Evolutionary conservation across 371 early-diverging fungal genomes (phyloP).

Genomic region (Fennellomyces sp.): DNA sequence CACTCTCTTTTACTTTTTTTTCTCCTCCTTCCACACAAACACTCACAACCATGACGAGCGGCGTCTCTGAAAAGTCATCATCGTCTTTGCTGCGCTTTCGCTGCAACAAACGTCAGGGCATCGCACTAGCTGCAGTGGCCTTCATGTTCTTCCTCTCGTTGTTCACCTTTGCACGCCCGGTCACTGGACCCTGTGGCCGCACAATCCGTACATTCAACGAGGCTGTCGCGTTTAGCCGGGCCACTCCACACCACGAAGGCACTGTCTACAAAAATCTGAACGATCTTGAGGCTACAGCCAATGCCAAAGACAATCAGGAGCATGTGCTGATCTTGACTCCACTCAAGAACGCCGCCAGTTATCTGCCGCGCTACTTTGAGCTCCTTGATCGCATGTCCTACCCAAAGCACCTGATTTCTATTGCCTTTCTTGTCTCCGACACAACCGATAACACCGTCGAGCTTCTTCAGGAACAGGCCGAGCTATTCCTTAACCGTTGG

Average conservation of each 20-base stretch:
- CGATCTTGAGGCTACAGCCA: slow-evolving; percentile 19
- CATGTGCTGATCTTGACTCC: slow-evolving; percentile 60
- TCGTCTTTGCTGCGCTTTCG: slow-evolving; percentile 13
- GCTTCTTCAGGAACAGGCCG: slow-evolving; percentile 38
- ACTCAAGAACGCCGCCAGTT: slow-evolving; percentile 56
- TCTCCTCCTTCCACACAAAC: neutral
- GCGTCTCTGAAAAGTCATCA: slow-evolving; percentile 2
- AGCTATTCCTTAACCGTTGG: slow-evolving; percentile 20
- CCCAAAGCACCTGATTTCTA: slow-evolving; percentile 55
- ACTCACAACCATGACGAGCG: neutral
- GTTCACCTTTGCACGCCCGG: slow-evolving; percentile 30
- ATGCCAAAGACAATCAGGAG: slow-evolving; percentile 28
- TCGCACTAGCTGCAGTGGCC: slow-evolving; percentile 23
- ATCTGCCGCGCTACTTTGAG: slow-evolving; percentile 62
- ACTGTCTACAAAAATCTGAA: slow-evolving; percentile 20
- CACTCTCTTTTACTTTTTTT: neutral
- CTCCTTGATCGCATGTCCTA: slow-evolving; percentile 53
- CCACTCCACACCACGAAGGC: neutral
- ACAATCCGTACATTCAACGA: slow-evolving; percentile 33
- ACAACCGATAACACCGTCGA: slow-evolving; percentile 55
- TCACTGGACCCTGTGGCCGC: slow-evolving; percentile 12
- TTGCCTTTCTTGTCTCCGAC: slow-evolving; percentile 65
- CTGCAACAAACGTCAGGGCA: slow-evolving; percentile 30
- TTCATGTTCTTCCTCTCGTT: slow-evolving; percentile 30
- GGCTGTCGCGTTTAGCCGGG: slow-evolving; percentile 28